These are phyloP conservation scores for Sporisorium sorghi DNA, from an alignment of 1,284 basidiomycete genomes.

Conservation along the genomic window DNA sequence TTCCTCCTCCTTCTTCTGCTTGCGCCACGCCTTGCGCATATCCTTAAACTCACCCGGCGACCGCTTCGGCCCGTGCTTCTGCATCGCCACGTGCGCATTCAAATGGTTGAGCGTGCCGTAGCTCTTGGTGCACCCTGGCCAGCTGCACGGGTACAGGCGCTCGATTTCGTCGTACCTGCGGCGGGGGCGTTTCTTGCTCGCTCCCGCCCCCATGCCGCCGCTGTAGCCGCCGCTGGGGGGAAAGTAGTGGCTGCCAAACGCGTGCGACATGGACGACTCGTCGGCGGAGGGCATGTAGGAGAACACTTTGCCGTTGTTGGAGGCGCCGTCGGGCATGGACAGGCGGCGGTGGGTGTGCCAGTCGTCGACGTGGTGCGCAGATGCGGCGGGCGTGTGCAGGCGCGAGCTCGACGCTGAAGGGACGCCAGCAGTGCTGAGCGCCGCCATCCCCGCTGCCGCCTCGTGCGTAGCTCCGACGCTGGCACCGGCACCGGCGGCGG, in stretches of 20 bases:
- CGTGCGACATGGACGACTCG: conserved; percentile 22
- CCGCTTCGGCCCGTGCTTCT: conserved; percentile 86
- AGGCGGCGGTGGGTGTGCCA: conserved; percentile 42
- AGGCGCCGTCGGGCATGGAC: conserved; percentile 39
- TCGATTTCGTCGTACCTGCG: conserved; percentile 75
- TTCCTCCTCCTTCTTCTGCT: conserved; percentile 83
- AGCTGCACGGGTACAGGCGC: conserved; percentile 85
- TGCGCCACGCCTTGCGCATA: conserved; percentile 92
- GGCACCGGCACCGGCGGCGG: no score
- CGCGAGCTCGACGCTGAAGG: conserved; percentile 31
- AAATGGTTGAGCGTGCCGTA: conserved; percentile 91
- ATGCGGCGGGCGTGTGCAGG: conserved; percentile 27
- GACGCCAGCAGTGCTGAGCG: conserved; percentile 9
- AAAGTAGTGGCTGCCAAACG: conserved; percentile 37
- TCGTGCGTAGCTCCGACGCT: no score
- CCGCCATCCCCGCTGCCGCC: conserved; percentile 14
- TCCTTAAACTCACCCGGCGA: conserved; percentile 95
- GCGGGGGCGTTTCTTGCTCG: conserved; percentile 59
- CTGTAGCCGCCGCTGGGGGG: no score
- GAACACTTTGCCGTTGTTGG: conserved; percentile 43
- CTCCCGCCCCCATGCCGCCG: conserved; percentile 25
- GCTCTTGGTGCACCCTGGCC: conserved; percentile 83
- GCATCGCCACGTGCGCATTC: conserved; percentile 92
- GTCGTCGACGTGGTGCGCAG: conserved; percentile 13
- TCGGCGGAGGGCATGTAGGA: conserved; percentile 54